These are phyloP conservation scores for Cutaneotrichosporon cavernicola DNA, from an alignment of 1,284 basidiomycete genomes.

Conservation along the genomic window DNA sequence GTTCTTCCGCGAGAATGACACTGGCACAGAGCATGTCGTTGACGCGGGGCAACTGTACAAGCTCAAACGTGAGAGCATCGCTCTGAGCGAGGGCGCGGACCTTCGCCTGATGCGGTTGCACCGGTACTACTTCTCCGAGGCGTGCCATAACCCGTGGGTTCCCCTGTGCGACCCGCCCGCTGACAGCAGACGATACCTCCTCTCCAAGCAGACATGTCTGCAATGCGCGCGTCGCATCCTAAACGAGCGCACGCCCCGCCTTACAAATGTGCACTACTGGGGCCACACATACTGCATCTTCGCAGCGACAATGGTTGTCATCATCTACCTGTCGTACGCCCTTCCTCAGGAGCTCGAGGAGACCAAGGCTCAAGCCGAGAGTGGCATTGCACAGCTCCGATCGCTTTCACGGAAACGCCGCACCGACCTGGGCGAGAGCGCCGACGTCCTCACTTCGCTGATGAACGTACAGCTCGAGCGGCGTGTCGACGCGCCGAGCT, in stretches of 20 bases:
- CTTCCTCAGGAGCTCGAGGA: conserved; percentile 27
- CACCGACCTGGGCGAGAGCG: conserved; percentile 25
- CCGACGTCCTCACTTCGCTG: conserved; percentile 22
- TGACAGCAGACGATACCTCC: conserved; percentile 19
- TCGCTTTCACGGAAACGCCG: conserved; percentile 15
- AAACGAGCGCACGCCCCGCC: conserved; percentile 5
- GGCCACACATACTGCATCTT: conserved; percentile 28
- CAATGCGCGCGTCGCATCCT: conserved; percentile 22
- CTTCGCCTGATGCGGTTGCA: conserved; percentile 32
- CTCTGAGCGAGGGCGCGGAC: conserved; percentile 29
- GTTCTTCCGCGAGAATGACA: conserved; percentile 24
- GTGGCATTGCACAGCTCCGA: conserved; percentile 24
- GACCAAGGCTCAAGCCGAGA: conserved; percentile 16
- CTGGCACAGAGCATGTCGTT: conserved; percentile 9
- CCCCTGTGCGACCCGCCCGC: not conserved
- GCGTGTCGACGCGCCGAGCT: conserved; percentile 14
- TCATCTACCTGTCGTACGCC: conserved; percentile 27
- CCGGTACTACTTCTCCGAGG: conserved; percentile 31
- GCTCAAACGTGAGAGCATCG: conserved; percentile 28
- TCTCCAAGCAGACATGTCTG: conserved; percentile 27
- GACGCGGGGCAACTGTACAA: conserved; percentile 26
- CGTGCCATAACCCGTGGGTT: conserved; percentile 28
- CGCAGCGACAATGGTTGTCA: conserved; percentile 21
- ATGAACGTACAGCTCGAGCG: conserved; percentile 26
- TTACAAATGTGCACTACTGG: conserved; percentile 25